Conservation (phyloP, 257 asterid species). For the Scutellaria galericulata region DNA sequence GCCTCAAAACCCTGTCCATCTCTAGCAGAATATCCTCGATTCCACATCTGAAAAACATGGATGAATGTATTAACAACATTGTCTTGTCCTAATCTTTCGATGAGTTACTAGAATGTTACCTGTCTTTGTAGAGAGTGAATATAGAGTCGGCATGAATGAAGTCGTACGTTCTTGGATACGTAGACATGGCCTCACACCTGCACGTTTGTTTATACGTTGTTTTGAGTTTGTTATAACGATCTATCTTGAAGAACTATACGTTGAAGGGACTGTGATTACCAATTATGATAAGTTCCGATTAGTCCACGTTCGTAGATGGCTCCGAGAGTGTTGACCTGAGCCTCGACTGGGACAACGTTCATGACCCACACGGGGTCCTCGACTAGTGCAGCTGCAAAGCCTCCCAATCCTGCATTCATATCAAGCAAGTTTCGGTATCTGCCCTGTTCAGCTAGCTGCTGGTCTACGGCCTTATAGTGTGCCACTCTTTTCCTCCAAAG, state of each 20-base stretch:
- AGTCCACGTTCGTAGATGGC: constrained; percentile 85
- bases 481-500: constrained; percentile 76
- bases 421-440: constrained; percentile 88
- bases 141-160: constrained; percentile 79
- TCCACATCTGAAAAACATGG: constrained; percentile 57
- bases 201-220: neutral
- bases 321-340: constrained; percentile 65
- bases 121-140: constrained; percentile 73
- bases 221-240: neutral
- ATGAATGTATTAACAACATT: too few species aligned
- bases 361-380: constrained; percentile 90
- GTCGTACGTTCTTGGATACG: constrained; percentile 91
- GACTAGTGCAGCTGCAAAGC: constrained; percentile 87
- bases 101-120: constrained; percentile 42
- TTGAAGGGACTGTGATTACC: constrained; percentile 45
- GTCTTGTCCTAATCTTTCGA: too few species aligned
- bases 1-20: constrained; percentile 85
- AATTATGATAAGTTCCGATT: constrained; percentile 86
- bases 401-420: constrained; percentile 88
- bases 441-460: constrained; percentile 78
- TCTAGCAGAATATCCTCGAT: constrained; percentile 74
- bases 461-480: constrained; percentile 70
- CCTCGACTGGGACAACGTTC: constrained; percentile 77
- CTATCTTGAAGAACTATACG: too few species aligned
- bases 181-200: constrained; percentile 98